Evolutionary conservation across 2,329 filamentous ascomycete species (phyloP), one percentile per base, ranked within the genome.

Genomic region (Fonsecaea nubica): DNA sequence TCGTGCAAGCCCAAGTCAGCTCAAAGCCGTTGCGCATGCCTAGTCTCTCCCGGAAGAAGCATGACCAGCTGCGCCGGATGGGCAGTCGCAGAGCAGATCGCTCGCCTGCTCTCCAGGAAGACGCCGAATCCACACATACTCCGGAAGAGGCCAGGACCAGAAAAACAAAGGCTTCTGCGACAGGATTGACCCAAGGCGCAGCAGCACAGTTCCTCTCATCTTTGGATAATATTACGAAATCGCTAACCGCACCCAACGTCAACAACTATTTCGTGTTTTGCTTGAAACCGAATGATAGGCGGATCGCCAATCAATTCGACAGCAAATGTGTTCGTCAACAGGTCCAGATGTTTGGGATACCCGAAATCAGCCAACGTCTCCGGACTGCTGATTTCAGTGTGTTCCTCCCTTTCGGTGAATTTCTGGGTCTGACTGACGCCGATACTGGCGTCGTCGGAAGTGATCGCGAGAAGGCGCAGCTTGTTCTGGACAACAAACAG

Each of bases 261-360:
- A 99, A 99, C 75, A 87, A 91, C 0, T 99, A 99, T 79, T 98
- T 97, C 73, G 87, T 99, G 53, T 97, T 99, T 79, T 99, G 95
- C 75, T 81, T 99, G 70, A 99, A 99, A 80, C 94, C 95, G 25
- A 99, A 99, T 73, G 95, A 99, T 77, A 87, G 95, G 61, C 89
- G 95, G 58, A 99, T 99, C 72, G 94, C 95, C 68, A 99, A 99
- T 73, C 95, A 99, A 75, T 99, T 98, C 74, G 95, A 99, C 78
- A 97, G 93, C 85, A 98, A 98, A 79, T 99, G 95, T 76, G 95
- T 99, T 25, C 89, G 95, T 3, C 92, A 91, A 10, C 95, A 99
- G 76, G 87, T 99, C 1, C 94, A 98, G 76, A 96, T 93, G 0
- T 92, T 98, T 72, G 95, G 95, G 36, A 96, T 99, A 74, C 93